These are phyloP conservation scores for Mariannaea elegans DNA, from an alignment of 2,329 filamentous ascomycete genomes.

Conservation along the genomic window DNA sequence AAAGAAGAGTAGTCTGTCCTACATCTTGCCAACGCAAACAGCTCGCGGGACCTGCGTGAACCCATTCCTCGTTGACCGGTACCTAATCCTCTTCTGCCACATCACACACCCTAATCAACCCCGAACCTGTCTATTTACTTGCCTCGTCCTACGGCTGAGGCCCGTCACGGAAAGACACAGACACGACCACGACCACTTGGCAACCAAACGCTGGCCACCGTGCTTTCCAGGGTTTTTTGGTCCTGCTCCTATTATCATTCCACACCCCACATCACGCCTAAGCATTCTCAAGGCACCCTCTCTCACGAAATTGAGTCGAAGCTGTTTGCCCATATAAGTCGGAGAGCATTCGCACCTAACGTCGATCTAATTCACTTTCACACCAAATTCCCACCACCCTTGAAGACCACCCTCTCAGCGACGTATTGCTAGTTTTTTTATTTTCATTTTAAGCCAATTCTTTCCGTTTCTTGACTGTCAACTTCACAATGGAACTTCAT, in stretches of 20 bases:
- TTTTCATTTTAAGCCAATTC: not conserved
- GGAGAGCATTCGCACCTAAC: conserved; percentile 14
- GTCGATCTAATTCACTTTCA: conserved; percentile 4
- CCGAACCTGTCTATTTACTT: conserved; percentile 28
- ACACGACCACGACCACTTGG: conserved; percentile 15
- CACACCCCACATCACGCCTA: conserved; percentile 27
- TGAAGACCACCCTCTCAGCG: not conserved
- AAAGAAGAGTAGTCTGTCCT: conserved; percentile 10
- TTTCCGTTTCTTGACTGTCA: not conserved
- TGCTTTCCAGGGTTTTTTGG: conserved; percentile 14
- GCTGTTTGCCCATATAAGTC: conserved; percentile 32
- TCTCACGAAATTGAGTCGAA: conserved; percentile 3
- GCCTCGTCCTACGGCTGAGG: conserved; percentile 34
- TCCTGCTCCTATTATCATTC: conserved; percentile 13
- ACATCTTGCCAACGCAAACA: conserved; percentile 29
- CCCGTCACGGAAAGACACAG: conserved; percentile 27
- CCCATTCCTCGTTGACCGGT: conserved; percentile 23
- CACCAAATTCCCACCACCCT: not conserved
- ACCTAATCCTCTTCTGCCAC: conserved; percentile 43
- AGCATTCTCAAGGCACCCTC: conserved; percentile 22
- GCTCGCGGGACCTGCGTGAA: conserved; percentile 24
- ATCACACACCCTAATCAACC: conserved; percentile 36
- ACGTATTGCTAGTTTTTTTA: not conserved
- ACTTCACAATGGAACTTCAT: conserved; percentile 34
- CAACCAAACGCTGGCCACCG: conserved; percentile 22